These are phyloP conservation scores for Pyrenophora teres DNA, from an alignment of 2,329 filamentous ascomycete genomes.

Conservation along the genomic window DNA sequence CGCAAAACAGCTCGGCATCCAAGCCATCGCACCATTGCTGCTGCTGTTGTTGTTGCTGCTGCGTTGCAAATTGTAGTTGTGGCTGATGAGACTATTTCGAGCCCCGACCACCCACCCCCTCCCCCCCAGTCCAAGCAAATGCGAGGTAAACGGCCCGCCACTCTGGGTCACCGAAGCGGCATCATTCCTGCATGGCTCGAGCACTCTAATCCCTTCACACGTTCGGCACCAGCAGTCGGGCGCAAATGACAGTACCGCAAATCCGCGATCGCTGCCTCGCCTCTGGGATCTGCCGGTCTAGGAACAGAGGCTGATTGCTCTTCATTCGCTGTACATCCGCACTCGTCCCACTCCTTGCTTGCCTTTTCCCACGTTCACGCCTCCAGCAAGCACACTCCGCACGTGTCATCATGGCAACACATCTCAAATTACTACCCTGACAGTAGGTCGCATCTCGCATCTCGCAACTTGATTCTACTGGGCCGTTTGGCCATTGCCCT, in stretches of 20 bases:
- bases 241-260: conserved; percentile 44
- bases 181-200: conserved; percentile 23
- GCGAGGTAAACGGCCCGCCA: conserved; percentile 30
- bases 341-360: conserved; percentile 25
- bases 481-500: conserved; percentile 21
- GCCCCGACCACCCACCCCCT: conserved; percentile 3
- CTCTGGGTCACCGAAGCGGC: conserved; percentile 31
- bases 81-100: conserved; percentile 6
- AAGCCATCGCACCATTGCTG: neutral
- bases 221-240: conserved; percentile 25
- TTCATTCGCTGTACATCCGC: conserved; percentile 24
- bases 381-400: conserved; percentile 28
- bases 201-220: conserved; percentile 26
- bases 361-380: conserved; percentile 26
- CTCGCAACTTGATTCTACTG: conserved; percentile 32
- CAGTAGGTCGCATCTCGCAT: conserved; percentile 39
- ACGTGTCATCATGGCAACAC: conserved; percentile 40
- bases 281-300: conserved; percentile 21
- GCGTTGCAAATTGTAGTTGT: neutral
- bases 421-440: conserved; percentile 26
- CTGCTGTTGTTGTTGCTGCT: neutral
- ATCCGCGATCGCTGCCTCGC: conserved; percentile 28
- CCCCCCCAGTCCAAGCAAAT: conserved; percentile 14
- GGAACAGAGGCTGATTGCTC: conserved; percentile 18
- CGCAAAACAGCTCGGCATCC: neutral